A percentile compares a stretch with the other conserved stretches of the same genome.
Evolutionary conservation across 2,329 filamentous ascomycete genomes (phyloP).

Genomic region (Shiraia bambusicola): DNA sequence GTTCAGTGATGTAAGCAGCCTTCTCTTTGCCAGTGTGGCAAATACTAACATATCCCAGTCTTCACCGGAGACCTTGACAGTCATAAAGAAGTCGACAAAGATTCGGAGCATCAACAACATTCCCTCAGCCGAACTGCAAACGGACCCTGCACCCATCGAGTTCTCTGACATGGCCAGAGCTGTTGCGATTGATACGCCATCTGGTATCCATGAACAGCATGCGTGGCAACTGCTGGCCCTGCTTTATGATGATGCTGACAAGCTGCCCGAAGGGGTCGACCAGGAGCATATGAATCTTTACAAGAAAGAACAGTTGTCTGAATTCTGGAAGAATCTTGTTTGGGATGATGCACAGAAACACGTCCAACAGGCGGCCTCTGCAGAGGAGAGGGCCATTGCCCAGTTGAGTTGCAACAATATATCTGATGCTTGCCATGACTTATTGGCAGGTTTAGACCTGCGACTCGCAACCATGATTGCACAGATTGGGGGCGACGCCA

Average conservation of each 20-base stretch:
- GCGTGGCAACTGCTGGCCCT: constrained; percentile 87
- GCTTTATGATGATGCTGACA: constrained; percentile 68
- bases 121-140: constrained; percentile 58
- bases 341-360: constrained; percentile 43
- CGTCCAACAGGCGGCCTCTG: constrained; percentile 60
- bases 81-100: constrained; percentile 59
- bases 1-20: constrained; percentile 43
- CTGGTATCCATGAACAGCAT: constrained; percentile 63
- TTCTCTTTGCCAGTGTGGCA: background rate
- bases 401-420: constrained; percentile 77
- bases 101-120: constrained; percentile 51
- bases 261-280: constrained; percentile 43
- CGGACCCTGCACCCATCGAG: constrained; percentile 51
- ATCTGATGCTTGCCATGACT: constrained; percentile 76
- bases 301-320: constrained; percentile 64
- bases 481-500: constrained; percentile 74
- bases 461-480: constrained; percentile 83
- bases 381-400: constrained; percentile 82
- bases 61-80: constrained; percentile 56
- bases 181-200: constrained; percentile 40
- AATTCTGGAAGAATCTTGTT: constrained; percentile 60
- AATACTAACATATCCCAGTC: constrained; percentile 46
- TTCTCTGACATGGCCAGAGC: constrained; percentile 54
- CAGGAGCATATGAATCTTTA: constrained; percentile 45
- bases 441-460: constrained; percentile 75